Conservation (phyloP, 2,329 filamentous ascomycete species). For the Pseudogymnoascus destructans region DNA sequence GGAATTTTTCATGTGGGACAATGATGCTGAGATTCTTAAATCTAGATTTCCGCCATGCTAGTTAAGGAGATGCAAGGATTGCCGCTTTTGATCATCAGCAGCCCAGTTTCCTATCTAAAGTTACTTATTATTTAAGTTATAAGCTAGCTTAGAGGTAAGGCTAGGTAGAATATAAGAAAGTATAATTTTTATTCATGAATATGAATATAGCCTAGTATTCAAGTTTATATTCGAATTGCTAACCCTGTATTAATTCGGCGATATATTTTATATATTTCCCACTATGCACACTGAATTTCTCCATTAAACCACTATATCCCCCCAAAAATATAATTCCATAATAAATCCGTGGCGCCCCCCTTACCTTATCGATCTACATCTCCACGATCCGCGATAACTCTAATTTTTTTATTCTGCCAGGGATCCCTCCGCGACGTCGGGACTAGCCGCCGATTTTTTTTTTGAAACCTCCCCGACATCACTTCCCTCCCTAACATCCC, state of each 20-base stretch:
- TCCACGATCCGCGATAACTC: background rate
- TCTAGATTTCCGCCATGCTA: background rate
- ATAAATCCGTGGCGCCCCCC: background rate
- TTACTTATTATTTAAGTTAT: too few species aligned
- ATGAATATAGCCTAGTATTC: too few species aligned
- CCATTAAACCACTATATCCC: background rate
- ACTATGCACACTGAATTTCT: background rate
- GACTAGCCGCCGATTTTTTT: too few species aligned
- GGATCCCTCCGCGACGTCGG: background rate
- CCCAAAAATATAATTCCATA: background rate
- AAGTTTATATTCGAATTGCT: too few species aligned
- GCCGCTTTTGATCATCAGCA: background rate
- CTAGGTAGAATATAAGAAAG: too few species aligned
- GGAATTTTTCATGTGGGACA: background rate
- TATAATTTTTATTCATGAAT: too few species aligned
- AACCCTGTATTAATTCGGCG: background rate
- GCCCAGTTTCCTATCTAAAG: background rate
- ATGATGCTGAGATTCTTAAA: background rate
- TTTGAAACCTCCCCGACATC: background rate
- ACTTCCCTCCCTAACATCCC: background rate
- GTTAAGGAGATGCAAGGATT: background rate
- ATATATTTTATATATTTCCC: background rate
- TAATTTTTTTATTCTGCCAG: constrained; percentile 1
- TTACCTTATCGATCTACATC: background rate
- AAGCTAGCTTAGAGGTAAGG: too few species aligned